phyloP scores from a whole-genome alignment of 192 early-diverging fungal species.

The Coemansia umbellata region DNA sequence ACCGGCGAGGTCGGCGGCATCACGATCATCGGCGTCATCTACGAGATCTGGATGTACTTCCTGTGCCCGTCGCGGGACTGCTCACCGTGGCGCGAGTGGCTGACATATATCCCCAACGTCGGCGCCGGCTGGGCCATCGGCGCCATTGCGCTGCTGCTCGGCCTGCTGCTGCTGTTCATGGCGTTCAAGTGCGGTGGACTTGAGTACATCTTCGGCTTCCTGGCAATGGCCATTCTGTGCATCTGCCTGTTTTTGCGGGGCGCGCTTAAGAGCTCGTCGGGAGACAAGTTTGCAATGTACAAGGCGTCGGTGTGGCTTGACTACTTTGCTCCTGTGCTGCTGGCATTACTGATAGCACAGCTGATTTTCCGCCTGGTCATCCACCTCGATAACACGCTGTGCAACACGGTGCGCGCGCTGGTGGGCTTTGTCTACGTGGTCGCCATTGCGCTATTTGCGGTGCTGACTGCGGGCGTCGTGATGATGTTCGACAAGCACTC shows the following conservation, averaged over 20 bases:
- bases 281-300: conserved; percentile 34
- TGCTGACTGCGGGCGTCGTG: conserved; percentile 36
- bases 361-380: conserved; percentile 44
- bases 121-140: conserved; percentile 46
- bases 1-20: conserved; percentile 36
- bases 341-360: conserved; percentile 32
- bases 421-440: conserved; percentile 37
- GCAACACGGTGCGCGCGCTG: conserved; percentile 15
- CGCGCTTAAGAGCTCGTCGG: conserved; percentile 12
- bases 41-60: conserved; percentile 49
- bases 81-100: conserved; percentile 48
- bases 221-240: conserved; percentile 31
- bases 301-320: conserved; percentile 42
- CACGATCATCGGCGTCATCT: conserved; percentile 27
- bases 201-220: conserved; percentile 41
- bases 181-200: conserved; percentile 41
- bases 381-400: conserved; percentile 42
- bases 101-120: conserved; percentile 47
- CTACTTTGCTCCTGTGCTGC: conserved; percentile 40
- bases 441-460: conserved; percentile 18
- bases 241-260: conserved; percentile 39
- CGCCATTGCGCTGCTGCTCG: conserved; percentile 32
- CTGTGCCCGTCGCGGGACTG: conserved; percentile 43
- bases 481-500: conserved; percentile 45
- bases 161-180: conserved; percentile 26